These are phyloP conservation scores for Trametes cubensis DNA, from an alignment of 768 basidiomycete genomes.

Conservation along the genomic window DNA sequence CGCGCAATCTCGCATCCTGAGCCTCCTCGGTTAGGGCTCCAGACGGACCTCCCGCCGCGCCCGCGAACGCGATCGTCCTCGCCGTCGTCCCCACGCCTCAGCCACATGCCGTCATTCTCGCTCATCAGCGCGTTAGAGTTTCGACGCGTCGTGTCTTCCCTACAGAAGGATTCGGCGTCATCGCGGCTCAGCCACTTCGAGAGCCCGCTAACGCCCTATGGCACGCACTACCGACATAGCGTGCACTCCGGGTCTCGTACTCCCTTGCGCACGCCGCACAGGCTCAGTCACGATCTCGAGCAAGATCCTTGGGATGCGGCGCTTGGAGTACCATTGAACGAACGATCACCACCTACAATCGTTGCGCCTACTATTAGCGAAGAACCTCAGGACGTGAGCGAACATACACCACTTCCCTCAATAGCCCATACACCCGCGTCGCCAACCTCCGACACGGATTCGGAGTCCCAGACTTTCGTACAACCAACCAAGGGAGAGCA, in stretches of 20 bases:
- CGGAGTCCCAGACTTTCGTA: conserved; percentile 48
- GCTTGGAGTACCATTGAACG: conserved; percentile 53
- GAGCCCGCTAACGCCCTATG: conserved; percentile 64
- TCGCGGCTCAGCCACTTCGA: conserved; percentile 67
- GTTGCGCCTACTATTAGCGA: conserved; percentile 33
- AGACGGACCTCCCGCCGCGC: conserved; percentile 44
- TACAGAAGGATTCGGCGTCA: conserved; percentile 69
- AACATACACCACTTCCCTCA: conserved; percentile 41
- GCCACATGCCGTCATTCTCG: conserved; percentile 81
- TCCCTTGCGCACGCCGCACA: conserved; percentile 25
- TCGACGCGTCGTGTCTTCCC: conserved; percentile 81
- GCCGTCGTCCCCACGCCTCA: conserved; percentile 43
- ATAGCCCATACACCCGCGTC: conserved; percentile 60
- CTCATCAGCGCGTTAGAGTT: conserved; percentile 96
- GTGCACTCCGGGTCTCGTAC: conserved; percentile 42
- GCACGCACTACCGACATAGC: conserved; percentile 3
- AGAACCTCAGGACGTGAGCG: conserved; percentile 7
- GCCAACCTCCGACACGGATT: conserved; percentile 45
- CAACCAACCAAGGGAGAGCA: conserved; percentile 47
- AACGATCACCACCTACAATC: conserved; percentile 45
- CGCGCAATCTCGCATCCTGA: conserved; percentile 44
- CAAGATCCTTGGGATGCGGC: conserved; percentile 54
- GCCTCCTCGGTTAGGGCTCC: conserved; percentile 41
- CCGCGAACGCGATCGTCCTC: conserved; percentile 55
- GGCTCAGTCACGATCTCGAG: conserved; percentile 27